Evolutionary conservation across 768 basidiomycete species (phyloP), one percentile per base, ranked within the genome.

Genomic region (Trametes meyenii): DNA sequence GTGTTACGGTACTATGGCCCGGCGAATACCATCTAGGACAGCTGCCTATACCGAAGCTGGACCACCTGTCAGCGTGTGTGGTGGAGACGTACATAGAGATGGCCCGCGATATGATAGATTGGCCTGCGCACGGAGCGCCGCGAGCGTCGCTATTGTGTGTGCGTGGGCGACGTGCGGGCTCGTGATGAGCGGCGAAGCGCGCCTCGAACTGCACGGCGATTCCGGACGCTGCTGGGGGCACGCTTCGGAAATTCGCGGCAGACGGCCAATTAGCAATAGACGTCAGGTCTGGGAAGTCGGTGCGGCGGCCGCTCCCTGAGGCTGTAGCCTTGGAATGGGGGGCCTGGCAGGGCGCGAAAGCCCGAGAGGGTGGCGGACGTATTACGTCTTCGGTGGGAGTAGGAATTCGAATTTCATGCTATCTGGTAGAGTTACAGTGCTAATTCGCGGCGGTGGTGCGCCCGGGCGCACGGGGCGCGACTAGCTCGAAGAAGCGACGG

Each of bases 31-130:
- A 33, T 33, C 29, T 33, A 33, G 29, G 29, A 33, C 29, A 33
- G 8, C 29, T 33, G 29, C 29, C 29, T 33, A 33, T 33, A 8
- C 29, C 29, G 29, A 33, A 33, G 29, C 29, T 33, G 29, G 29
- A 33, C 29, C 29, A 33, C 29, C 29, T 33, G 29, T 33, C 29
- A 33, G 29, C 8, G 29, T 33, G 29, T 33, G 29, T 33, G 29
- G 29, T 33, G 29, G 29, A 33, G 29, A 33, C 29, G 29, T 33
- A 42, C 56, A 11, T 50, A 21, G 48, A 40, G 57, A 58, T 58
- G 29, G 57, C 43, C 57, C 48, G 57, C 40, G 49, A 58, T 58
- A 43, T 58, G 57, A 58, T 58, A 58, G 40, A 58, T 58, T 49
- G 57, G 12, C 40, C 39, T 50, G 57, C 49, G 42, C 29, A 33